Base-by-base conservation (phyloP, 176 grass and related monocot genomes). In the Avena eriantha region DNA sequence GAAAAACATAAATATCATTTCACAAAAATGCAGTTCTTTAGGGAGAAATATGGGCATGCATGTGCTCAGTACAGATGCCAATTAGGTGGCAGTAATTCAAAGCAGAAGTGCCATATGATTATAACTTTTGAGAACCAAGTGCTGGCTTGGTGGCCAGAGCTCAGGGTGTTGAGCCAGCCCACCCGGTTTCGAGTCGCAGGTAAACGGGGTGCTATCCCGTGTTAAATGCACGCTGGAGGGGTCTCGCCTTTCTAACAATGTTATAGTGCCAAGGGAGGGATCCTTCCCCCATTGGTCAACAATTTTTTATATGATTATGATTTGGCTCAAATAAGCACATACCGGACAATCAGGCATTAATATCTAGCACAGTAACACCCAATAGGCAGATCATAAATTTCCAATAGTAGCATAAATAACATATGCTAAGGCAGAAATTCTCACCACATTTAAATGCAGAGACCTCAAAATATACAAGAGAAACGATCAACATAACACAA, bases 1-100 rank as follows among this genome's bases (percentile, higher is more conserved):
- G 89, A 86, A 31, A 91, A 84, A 33, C 53, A 88, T 84, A 82
- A 70, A 72, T 53, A 41, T 86, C 51, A 22, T 39, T 70, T 31
- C 54, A 78, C 53, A 47, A 79, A 78, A 78, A 18, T 50, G 15
- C 4, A 58, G 68, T 76, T 18, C 57, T 81, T 57, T 19, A 55
- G 10, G n/a, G 45, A 76, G 35, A 48, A 76, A 76, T 24, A 19
- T 23, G 55, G n/a, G 39, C 7, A 29, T 77, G 56, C 69, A 33
- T 5, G 68, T 73, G 58, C 34, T 58, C 26, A 73, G 13, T 51
- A 56, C 18, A 12, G 77, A 77, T 60, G 15, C 8, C n/a, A 88
- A 3, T 23, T 19, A 77, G 8, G 46, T 71, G 8, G 39, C 47
- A 87, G 36, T 65, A 74, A 58, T 50, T 80, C 48, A 70, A 84